These are phyloP conservation scores for Rhizoclosmatium sp. DNA, from an alignment of 192 early-diverging fungal genomes.

Conservation along the genomic window DNA sequence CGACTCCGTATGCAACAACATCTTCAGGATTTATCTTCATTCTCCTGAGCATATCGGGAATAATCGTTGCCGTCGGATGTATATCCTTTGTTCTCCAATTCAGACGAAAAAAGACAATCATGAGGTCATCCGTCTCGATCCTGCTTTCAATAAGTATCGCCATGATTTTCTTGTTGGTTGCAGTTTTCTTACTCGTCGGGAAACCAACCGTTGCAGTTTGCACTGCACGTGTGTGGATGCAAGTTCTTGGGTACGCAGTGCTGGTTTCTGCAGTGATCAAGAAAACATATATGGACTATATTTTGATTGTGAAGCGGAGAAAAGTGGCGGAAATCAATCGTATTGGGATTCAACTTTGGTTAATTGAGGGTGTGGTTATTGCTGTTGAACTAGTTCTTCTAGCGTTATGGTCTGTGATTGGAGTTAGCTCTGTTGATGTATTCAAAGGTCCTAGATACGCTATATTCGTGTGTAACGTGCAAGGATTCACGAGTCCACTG, in stretches of 20 bases:
- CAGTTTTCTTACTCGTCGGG: not conserved
- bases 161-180: not conserved
- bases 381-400: not conserved
- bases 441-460: not conserved
- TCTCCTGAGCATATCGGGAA: not conserved
- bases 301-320: not conserved
- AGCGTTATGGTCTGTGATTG: not conserved
- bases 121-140: not conserved
- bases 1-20: not conserved
- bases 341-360: not conserved
- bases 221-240: slow-evolving; percentile 1
- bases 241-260: slow-evolving; percentile 2
- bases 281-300: slow-evolving; percentile 4
- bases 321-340: not conserved
- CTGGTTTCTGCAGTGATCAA: not conserved
- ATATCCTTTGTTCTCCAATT: not conserved
- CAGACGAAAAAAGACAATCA: not conserved
- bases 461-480: not conserved
- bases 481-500: not conserved
- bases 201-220: not conserved
- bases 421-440: too few species aligned
- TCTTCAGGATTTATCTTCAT: not conserved
- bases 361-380: not conserved
- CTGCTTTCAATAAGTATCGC: not conserved
- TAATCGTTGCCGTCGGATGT: not conserved